Evolutionary conservation across 139 green algal genomes (phyloP), one percentile per base, ranked within the genome.

Genomic region (Prasinococcaceae sp.): DNA sequence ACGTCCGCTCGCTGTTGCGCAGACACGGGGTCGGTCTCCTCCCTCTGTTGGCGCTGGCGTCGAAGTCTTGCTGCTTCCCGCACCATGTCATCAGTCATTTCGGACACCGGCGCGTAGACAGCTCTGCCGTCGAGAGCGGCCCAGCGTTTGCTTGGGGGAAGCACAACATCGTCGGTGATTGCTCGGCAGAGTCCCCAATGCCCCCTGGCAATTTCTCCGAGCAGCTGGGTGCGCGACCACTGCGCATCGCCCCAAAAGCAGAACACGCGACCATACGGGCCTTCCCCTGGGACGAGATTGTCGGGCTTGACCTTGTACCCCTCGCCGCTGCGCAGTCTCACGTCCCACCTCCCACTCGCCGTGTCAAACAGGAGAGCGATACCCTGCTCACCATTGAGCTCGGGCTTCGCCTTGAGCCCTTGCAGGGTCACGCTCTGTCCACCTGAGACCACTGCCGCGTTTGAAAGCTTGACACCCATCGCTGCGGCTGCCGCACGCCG

Each of bases 141-240:
- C 3, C 26, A 39, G 6, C 52, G 39, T 17, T 33, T 27, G 6
- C 2, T 17, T 6, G 52, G 26, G 8, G 24, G 6, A 6, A 9
- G 8, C 14, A 2, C 17, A 5, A 53, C 25, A 25, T 63, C 43
- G 9, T 5, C 23, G 14, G 55, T 35, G 25, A 23, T 19, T 6
- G 29, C 43, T 6, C 35, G 28, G 33, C 33, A 55, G 2, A 63
- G 44, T 10, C 55, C 55, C 55, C 55, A 63, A 22, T 53, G 43
- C 6, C 55, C 55, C 9, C 55, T 32, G 1, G 55, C 55, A 16
- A 63, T 63, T 20, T 63, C 55, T 4, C 55, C 55, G n/a, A 63
- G 44, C 43, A 63, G 35, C 28, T 63, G 55, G 17, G 55, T n/a
- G 2, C 55, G 29, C 37, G 55, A 55, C 55, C 55, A 63, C 33